phyloP scores from a whole-genome alignment of 768 basidiomycete species.

The Gautieria morchelliformis region DNA sequence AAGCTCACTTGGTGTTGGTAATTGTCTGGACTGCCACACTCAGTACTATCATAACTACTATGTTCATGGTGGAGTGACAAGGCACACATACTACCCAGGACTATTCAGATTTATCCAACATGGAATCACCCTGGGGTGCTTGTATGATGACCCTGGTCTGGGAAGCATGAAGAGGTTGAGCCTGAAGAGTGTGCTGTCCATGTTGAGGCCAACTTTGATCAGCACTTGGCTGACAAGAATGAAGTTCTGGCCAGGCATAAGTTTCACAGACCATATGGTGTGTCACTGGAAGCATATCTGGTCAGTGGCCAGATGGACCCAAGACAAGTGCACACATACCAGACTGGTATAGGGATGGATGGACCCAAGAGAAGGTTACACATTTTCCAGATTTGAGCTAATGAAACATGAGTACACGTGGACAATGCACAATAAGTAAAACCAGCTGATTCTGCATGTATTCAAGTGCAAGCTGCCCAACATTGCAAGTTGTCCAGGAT shows the following conservation, averaged over 20 bases:
- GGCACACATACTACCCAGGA: no score
- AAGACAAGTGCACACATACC: background rate
- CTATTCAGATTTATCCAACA: no score
- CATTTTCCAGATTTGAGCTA: background rate
- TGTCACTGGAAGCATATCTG: background rate
- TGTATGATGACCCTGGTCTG: background rate
- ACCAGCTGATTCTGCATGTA: background rate
- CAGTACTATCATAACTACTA: no score
- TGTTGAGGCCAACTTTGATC: background rate
- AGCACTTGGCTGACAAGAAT: slow-evolving; percentile 2
- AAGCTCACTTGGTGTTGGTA: no score
- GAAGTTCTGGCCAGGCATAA: background rate
- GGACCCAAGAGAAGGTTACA: background rate
- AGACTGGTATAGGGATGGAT: background rate
- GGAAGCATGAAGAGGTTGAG: slow-evolving; percentile 1
- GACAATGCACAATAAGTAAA: background rate
- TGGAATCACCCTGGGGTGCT: no score
- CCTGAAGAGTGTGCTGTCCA: background rate
- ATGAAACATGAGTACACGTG: background rate
- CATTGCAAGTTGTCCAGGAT: background rate
- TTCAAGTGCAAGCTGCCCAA: background rate
- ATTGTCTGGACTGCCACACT: no score
- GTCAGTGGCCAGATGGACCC: background rate
- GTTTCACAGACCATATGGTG: slow-evolving; percentile 4
- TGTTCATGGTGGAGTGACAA: no score